A percentile compares a stretch with the other conserved stretches of the same genome.
Conservation (phyloP, 371 early-diverging fungal species). For the Mucor saturninus region DNA sequence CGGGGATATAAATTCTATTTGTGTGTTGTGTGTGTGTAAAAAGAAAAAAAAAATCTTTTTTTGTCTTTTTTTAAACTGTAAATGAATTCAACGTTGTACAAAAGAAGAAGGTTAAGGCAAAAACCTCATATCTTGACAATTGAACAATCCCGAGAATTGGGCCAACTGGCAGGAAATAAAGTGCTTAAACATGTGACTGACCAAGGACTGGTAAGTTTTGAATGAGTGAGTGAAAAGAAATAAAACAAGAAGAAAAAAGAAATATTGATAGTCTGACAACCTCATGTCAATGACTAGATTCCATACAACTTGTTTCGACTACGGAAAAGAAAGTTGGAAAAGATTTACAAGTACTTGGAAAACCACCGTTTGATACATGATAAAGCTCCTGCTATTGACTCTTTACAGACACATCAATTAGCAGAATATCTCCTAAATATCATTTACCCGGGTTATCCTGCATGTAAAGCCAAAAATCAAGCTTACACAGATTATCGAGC, state of each 20-base stretch:
- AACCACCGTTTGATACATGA: slow-evolving; percentile 21
- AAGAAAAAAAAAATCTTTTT: neutral
- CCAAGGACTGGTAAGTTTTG: slow-evolving; percentile 24
- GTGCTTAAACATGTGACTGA: slow-evolving; percentile 13
- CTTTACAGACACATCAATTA: slow-evolving; percentile 29
- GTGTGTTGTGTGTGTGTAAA: no score
- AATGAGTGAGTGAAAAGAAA: no score
- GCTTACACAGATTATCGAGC: slow-evolving; percentile 31
- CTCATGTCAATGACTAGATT: slow-evolving; percentile 6
- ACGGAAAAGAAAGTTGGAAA: slow-evolving; percentile 28
- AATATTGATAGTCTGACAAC: neutral
- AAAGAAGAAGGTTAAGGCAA: slow-evolving; percentile 23
- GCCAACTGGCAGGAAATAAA: slow-evolving; percentile 24
- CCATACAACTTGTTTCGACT: slow-evolving; percentile 29
- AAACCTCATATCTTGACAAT: slow-evolving; percentile 30
- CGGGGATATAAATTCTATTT: no score
- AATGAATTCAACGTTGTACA: slow-evolving; percentile 27
- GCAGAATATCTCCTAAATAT: slow-evolving; percentile 23
- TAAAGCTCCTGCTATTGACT: slow-evolving; percentile 13
- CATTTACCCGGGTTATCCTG: slow-evolving; percentile 34
- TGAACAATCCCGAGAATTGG: slow-evolving; percentile 25
- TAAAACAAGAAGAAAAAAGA: neutral
- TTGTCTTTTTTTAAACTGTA: neutral
- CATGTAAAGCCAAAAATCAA: slow-evolving; percentile 27
- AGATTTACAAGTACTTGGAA: slow-evolving; percentile 17